Evolutionary conservation across 2,329 filamentous ascomycete species (phyloP), one percentile per base, ranked within the genome.

Genomic region (Aspergillus persii): DNA sequence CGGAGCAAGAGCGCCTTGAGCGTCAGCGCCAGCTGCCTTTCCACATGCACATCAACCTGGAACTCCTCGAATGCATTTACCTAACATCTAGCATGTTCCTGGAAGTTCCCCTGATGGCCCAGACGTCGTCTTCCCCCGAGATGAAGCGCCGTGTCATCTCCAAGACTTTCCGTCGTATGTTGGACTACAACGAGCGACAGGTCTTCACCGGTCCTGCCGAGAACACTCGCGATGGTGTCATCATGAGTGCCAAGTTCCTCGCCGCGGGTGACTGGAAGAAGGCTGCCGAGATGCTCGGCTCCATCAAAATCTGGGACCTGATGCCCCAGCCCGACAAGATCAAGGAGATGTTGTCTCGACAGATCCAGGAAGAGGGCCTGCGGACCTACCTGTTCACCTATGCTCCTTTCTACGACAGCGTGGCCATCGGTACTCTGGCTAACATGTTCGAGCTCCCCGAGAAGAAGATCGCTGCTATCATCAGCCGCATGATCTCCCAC

Each of bases 31-130:
- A 99, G 81, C 86, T 99, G 67, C 95, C 95, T 41, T 99, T 99
- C 88, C 95, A 99, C 83, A 97, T 99, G 92, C 95, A 99, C 85
- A 99, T 99, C 84, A 99, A 99, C 83, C 86, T 99, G 54, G 95
- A 99, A 78, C 86, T 99, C 57, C 86, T 99, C 44, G 95, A 99
- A 82, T 98, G 95, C 73, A 94, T 98, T 63, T 99, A 99, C 81
- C 86, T 99, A 60, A 98, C 95, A 53, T 98, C 94, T 83, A 97
- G 92, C 80, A 99, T 99, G 95, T 89, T 99, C 66, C 86, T 99
- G 58, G 95, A 99, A 81, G 98, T 99, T 63, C 95, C 95, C 61
- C 88, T 98, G 50, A 88, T 99, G 68, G 96, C 95, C 52, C 95
- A 98, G 79, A 96, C 94, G 39, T 95, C 95, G 66, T 98, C 94